Base-by-base conservation (phyloP, 163 green algal genomes). In the Scenedesmus sp. region DNA sequence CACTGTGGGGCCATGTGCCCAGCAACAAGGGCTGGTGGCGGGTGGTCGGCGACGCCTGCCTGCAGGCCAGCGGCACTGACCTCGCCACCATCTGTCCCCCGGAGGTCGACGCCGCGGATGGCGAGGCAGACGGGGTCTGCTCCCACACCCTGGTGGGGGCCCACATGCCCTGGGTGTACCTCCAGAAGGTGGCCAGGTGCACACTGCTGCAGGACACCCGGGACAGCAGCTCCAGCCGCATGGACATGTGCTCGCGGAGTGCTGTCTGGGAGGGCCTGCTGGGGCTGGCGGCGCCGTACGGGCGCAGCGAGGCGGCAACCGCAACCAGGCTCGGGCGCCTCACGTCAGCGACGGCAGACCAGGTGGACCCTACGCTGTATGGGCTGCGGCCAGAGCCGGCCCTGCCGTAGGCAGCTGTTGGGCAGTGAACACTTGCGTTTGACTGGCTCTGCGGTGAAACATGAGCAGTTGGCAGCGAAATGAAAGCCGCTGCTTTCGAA, bases 41-140 rank as follows among this genome's bases (percentile, higher is more conserved):
- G 37, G 44, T 89, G 10, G 85, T 68, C 9, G 85, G 85, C 15
- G 43, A 89, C 18, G 68, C 15, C 0, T 89, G 85, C 44, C 3
- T 72, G 1, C 24, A 33, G 3, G 49, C 56, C 3, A 81, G 26
- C 40, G 85, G 68, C n/a, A 68, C 85, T 2, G 3, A 20, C 1
- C 59, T 68, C 9, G 18, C 15, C 13, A 42, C 40, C 10, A n/a
- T 40, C 10, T 89, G 85, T 68, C 85, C 85, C 13, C 26, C 85
- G 3, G 85, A 83, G n/a, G 73, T 89, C 2, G 85, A 89, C 15
- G 85, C 85, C 6, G 65, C 51, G 20, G 85, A 89, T 43, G 85
- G 85, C n/a, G 37, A 42, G 16, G 85, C 68, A 35, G 85, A 89
- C n/a, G 85, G 85, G 4, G 43, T 83, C n/a, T 89, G 85, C 18